phyloP scores from a whole-genome alignment of 495 filamentous ascomycete species.

The Parachaetomium inaequale region DNA sequence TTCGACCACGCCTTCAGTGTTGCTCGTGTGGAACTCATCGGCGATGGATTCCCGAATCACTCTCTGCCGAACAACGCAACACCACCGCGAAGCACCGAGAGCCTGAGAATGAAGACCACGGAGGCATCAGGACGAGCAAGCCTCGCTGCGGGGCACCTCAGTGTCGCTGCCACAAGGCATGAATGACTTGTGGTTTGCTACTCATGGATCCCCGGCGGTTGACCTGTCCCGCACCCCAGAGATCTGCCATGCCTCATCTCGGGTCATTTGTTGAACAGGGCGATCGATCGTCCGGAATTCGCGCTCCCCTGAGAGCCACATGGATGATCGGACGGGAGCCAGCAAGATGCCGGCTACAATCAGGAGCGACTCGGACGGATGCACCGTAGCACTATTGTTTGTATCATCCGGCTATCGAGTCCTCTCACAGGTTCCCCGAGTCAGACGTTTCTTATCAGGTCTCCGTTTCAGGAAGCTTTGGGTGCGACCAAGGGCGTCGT shows the following conservation, averaged over 20 bases:
- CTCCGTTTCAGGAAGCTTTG: background rate
- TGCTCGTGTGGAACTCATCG: too few relatives aligned
- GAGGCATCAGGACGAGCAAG: background rate
- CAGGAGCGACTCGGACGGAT: too few relatives aligned
- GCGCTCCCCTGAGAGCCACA: background rate
- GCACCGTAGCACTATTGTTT: background rate
- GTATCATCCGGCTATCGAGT: background rate
- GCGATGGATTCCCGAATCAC: background rate
- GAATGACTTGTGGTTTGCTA: background rate
- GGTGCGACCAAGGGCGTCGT: background rate
- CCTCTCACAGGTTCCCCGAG: background rate
- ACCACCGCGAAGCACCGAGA: background rate
- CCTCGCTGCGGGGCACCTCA: too few relatives aligned
- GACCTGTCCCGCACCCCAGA: background rate
- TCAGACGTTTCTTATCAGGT: background rate
- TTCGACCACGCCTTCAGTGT: too few relatives aligned
- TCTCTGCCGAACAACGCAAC: background rate
- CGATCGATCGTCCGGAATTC: background rate
- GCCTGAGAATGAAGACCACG: background rate
- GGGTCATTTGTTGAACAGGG: background rate
- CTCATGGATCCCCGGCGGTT: background rate
- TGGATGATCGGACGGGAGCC: too few relatives aligned
- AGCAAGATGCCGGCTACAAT: too few relatives aligned
- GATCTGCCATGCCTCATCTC: background rate
- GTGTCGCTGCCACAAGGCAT: background rate